A percentile compares a stretch with the other conserved stretches of the same genome.
Evolutionary conservation across 805 yeast species (phyloP).

Genomic region (Lipomyces japonicus): DNA sequence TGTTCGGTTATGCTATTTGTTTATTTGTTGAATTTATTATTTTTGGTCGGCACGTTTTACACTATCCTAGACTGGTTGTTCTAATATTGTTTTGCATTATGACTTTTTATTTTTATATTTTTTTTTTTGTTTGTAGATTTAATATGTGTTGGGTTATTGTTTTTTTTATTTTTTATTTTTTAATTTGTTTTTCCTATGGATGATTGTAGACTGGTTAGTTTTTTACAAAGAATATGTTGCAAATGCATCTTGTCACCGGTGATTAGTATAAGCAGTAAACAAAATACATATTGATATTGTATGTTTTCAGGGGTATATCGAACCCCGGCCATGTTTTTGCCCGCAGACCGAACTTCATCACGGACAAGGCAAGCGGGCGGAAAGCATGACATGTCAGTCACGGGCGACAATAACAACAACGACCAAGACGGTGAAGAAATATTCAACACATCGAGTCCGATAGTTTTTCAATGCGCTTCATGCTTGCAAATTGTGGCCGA

Average conservation of each 20-base stretch:
- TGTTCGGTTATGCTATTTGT: neutral
- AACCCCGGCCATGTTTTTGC: too few species aligned
- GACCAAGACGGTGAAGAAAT: neutral
- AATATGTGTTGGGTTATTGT: neutral
- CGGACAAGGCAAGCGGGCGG: too few species aligned
- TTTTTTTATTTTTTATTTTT: too few species aligned
- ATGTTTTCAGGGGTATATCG: too few species aligned
- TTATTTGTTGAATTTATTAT: neutral
- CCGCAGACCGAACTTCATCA: too few species aligned
- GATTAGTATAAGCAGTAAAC: too few species aligned
- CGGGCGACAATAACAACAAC: too few species aligned
- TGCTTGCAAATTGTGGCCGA: constrained; percentile 33
- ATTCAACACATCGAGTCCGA: constrained; percentile 13
- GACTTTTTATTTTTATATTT: neutral
- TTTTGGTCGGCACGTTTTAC: neutral
- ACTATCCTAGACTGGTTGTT: neutral
- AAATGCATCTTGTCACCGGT: too few species aligned
- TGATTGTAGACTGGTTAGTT: neutral
- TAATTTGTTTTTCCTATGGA: neutral
- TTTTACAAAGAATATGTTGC: too few species aligned
- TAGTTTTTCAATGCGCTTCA: constrained; percentile 32
- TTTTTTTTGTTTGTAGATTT: neutral
- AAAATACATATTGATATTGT: too few species aligned
- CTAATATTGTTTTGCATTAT: neutral
- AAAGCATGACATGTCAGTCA: too few species aligned